Conservation (phyloP, 2,329 filamentous ascomycete genomes). For the Aspergillus persii region DNA sequence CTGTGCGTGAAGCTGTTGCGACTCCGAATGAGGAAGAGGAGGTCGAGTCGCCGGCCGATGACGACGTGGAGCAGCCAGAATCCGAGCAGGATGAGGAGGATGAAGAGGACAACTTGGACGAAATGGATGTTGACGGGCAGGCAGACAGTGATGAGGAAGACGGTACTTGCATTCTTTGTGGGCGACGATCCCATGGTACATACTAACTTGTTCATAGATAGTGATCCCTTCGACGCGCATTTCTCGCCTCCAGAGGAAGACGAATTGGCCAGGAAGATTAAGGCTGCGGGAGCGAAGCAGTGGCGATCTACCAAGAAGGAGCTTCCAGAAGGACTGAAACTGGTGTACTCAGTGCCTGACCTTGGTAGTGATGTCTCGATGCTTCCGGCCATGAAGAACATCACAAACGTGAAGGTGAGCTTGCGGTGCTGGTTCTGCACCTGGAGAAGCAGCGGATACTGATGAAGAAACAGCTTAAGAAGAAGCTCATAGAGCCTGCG, state of each 20-base stretch:
- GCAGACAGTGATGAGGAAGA: slow-evolving; percentile 39
- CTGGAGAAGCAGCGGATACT: not conserved
- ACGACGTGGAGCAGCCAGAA: slow-evolving; percentile 50
- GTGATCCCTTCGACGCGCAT: slow-evolving; percentile 78
- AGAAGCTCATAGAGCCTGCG: slow-evolving; percentile 60
- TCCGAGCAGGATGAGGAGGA: slow-evolving; percentile 44
- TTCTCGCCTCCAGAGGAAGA: slow-evolving; percentile 68
- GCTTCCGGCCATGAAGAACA: slow-evolving; percentile 31
- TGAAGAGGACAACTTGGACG: slow-evolving; percentile 41
- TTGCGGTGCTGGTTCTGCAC: not conserved
- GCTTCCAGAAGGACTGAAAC: slow-evolving; percentile 29
- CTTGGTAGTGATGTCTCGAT: slow-evolving; percentile 24
- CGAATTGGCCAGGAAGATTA: slow-evolving; percentile 52
- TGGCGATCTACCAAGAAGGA: slow-evolving; percentile 48
- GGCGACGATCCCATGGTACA: not conserved
- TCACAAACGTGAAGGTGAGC: slow-evolving; percentile 36
- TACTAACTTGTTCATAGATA: slow-evolving; percentile 51
- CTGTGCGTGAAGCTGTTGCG: slow-evolving; percentile 21
- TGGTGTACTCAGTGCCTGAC: slow-evolving; percentile 32
- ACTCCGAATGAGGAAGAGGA: slow-evolving; percentile 25
- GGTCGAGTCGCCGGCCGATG: slow-evolving; percentile 38
- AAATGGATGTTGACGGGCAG: slow-evolving; percentile 26
- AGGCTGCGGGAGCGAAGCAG: slow-evolving; percentile 46
- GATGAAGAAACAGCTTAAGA: slow-evolving; percentile 60
- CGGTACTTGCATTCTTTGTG: slow-evolving; percentile 18